These are phyloP conservation scores for Fusarium penzigii DNA, from an alignment of 2,329 filamentous ascomycete species.

Conservation along the genomic window DNA sequence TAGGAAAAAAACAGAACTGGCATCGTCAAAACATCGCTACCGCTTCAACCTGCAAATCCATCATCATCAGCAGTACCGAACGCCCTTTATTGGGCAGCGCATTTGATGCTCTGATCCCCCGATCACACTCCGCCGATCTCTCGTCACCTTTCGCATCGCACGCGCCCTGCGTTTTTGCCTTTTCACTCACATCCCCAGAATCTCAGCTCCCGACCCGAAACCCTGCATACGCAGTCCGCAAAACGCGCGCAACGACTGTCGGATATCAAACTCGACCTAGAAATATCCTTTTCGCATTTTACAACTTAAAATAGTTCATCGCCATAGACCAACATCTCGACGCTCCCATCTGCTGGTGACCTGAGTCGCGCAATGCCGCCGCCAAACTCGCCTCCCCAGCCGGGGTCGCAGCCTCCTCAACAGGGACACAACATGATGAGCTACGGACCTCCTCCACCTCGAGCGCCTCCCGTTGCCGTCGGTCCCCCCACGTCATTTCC, in stretches of 20 bases:
- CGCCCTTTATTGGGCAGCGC: constrained; percentile 2
- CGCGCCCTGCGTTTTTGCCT: constrained; percentile 15
- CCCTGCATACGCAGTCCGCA: constrained; percentile 34
- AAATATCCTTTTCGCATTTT: constrained; percentile 23
- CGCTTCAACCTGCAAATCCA: constrained; percentile 13
- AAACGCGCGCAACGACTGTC: constrained; percentile 39
- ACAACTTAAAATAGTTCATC: too few relatives aligned
- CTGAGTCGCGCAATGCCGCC: constrained; percentile 48
- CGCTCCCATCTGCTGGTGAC: constrained; percentile 39
- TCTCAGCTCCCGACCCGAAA: constrained; percentile 26
- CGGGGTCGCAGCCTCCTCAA: constrained; percentile 33
- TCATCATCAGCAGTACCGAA: constrained; percentile 5
- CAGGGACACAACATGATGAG: constrained; percentile 36
- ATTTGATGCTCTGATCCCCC: constrained; percentile 12
- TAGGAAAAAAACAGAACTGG: constrained; percentile 2
- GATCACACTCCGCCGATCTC: not conserved
- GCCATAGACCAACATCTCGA: constrained; percentile 33
- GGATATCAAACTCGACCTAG: constrained; percentile 45
- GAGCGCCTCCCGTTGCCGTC: constrained; percentile 44
- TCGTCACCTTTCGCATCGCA: constrained; percentile 7
- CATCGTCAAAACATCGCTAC: constrained; percentile 13
- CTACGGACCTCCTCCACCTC: constrained; percentile 49
- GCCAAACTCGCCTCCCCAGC: constrained; percentile 45
- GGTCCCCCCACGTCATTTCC: constrained; percentile 48
- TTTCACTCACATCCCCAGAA: constrained; percentile 21